Evolutionary conservation across 345 rosid species (phyloP).

Genomic region (Punica granatum): DNA sequence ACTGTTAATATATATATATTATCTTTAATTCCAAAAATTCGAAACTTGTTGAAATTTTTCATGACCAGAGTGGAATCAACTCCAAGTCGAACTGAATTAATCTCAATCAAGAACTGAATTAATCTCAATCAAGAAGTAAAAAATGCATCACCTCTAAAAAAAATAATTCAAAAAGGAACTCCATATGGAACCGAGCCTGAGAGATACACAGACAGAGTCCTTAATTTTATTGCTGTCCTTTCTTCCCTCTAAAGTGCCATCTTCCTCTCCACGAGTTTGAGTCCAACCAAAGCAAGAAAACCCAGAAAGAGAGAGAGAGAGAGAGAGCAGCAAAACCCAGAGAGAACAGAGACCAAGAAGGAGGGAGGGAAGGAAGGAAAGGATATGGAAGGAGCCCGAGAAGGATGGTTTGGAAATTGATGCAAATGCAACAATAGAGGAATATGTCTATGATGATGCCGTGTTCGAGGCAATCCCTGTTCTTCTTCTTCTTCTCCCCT

Average conservation of each 20-base stretch:
- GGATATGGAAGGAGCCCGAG: conserved; percentile 16
- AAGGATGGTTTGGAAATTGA: conserved; percentile 13
- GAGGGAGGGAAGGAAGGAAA: not conserved
- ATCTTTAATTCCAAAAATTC: too few species aligned
- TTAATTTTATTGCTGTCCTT: not conserved
- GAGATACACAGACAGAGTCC: not conserved
- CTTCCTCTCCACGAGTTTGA: not conserved
- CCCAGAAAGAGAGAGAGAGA: not conserved
- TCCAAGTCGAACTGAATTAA: too few species aligned
- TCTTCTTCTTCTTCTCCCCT: not conserved
- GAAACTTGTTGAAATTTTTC: too few species aligned
- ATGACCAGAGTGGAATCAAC: too few species aligned
- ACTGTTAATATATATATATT: too few species aligned
- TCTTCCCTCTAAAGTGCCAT: not conserved
- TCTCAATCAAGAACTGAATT: too few species aligned
- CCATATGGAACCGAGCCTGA: too few species aligned
- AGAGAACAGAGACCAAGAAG: conserved; percentile 4
- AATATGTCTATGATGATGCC: conserved; percentile 5
- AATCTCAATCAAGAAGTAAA: too few species aligned
- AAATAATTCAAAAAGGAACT: too few species aligned
- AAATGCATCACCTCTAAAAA: too few species aligned
- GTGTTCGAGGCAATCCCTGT: conserved; percentile 6
- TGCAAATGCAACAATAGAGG: conserved; percentile 8
- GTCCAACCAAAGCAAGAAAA: not conserved
- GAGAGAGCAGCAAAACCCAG: conserved; percentile 5